Evolutionary conservation across 2,329 filamentous ascomycete species (phyloP), one percentile per base, ranked within the genome.

Genomic region (Epichloe baconii): DNA sequence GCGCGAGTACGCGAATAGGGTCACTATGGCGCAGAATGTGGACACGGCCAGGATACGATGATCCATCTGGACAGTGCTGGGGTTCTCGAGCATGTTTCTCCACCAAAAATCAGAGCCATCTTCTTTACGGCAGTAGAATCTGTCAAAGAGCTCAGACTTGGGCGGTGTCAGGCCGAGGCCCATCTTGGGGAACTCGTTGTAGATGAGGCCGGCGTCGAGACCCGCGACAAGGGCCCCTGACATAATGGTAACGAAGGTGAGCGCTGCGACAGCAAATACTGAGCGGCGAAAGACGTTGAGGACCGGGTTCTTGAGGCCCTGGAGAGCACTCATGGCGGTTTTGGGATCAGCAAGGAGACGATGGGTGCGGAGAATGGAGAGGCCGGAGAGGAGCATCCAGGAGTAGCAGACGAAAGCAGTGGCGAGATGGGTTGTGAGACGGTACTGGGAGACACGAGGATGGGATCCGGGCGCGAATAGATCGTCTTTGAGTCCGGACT

Each of bases 171-270:
- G 72, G 11, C 89, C 88, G 3, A 80, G 69, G 8, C 93, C 93
- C 93, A 98, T 98, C 69, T 79, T 87, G 6, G 93, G 93, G 67
- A 98, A 97, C 68, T 98, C 89, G 66, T 98, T 98, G 75, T 98
- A 98, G 69, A 98, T 97, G 52, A 98, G 76, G 8, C 93, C 93
- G 8, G 93, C 93, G 64, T 98, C 93, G 14, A 98, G 82, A 35
- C 93, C 93, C 6, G 93, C 93, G 35, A 98, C 93, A 2, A 98
- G 78, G 5, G 84, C 91, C 50, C 91, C 93, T 4, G 93, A 96
- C 79, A 98, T 87, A 62, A 87, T 89, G 4, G 93, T 98, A 36
- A 78, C 75, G 69, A 95, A 97, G 59, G 95, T 82, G 26, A 98
- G 78, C 3, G 76, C 73, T 8, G 84, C 78, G 26, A 97, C 75